phyloP scores from a whole-genome alignment of 202 grass and related monocot species.

The Carex sylvatica region DNA sequence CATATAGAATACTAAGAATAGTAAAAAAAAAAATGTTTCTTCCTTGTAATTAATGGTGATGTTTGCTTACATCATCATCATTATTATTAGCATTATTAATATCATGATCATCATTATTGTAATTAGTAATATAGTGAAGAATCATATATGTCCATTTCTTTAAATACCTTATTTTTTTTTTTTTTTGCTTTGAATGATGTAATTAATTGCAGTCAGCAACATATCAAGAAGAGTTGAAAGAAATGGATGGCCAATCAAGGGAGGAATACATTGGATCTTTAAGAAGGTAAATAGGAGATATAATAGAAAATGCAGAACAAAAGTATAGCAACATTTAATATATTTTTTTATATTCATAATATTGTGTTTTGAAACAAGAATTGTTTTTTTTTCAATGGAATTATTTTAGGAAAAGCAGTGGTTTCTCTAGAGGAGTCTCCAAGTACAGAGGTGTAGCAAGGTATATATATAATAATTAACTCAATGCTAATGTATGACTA shows the following conservation, averaged over 20 bases:
- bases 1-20: too few species aligned
- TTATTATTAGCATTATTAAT: neutral
- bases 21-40: too few species aligned
- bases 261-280: constrained; percentile 92
- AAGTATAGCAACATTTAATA: neutral
- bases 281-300: constrained; percentile 53
- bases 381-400: neutral
- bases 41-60: too few species aligned
- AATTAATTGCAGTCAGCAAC: constrained; percentile 36
- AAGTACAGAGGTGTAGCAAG: constrained; percentile 91
- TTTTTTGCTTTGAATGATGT: neutral
- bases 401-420: constrained; percentile 78
- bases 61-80: too few species aligned
- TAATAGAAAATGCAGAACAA: neutral
- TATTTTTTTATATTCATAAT: neutral
- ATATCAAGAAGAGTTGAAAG: constrained; percentile 65
- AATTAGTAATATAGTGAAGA: neutral
- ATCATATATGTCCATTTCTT: neutral
- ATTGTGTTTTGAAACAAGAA: neutral
- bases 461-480: constrained; percentile 19
- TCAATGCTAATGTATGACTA: too few species aligned
- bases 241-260: constrained; percentile 75
- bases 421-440: constrained; percentile 88
- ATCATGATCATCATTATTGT: neutral
- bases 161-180: neutral